Conservation (phyloP, 805 yeast species). For the Millerozyma acaciae region DNA sequence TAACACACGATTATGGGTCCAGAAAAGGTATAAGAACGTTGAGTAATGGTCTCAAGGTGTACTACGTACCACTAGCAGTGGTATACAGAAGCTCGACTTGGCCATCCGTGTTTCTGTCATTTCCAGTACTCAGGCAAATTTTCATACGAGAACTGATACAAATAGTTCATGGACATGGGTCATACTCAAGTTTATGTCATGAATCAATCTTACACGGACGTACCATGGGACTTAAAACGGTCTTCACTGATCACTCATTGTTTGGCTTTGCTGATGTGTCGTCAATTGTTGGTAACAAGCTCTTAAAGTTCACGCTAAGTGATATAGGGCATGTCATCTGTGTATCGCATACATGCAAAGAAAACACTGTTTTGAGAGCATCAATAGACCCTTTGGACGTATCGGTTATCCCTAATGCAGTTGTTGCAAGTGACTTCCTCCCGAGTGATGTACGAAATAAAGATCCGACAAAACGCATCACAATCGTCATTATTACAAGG, state of each 20-base stretch:
- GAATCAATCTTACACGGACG: constrained; percentile 91
- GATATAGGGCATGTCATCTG: constrained; percentile 94
- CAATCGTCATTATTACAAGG: constrained; percentile 87
- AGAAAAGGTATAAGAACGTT: constrained; percentile 78
- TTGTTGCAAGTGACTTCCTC: constrained; percentile 75
- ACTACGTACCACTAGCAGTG: constrained; percentile 79
- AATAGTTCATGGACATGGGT: constrained; percentile 93
- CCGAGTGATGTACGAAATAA: constrained; percentile 24
- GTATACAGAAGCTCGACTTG: constrained; percentile 80
- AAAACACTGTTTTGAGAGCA: constrained; percentile 87
- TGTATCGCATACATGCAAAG: constrained; percentile 95
- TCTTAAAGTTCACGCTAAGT: constrained; percentile 74
- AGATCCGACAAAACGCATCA: constrained; percentile 36
- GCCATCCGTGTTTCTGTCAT: constrained; percentile 85
- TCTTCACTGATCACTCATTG: constrained; percentile 92
- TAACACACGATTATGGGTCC: constrained; percentile 85
- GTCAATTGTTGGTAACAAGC: constrained; percentile 80
- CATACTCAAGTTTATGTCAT: constrained; percentile 79
- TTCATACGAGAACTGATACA: constrained; percentile 81
- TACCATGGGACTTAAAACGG: constrained; percentile 88
- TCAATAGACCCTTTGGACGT: constrained; percentile 72
- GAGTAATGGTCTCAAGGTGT: constrained; percentile 89
- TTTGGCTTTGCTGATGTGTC: constrained; percentile 90
- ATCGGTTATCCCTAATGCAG: constrained; percentile 95
- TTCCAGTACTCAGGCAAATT: constrained; percentile 82